Base-by-base conservation (phyloP, 805 yeast genomes). In the Candida schatavii region DNA sequence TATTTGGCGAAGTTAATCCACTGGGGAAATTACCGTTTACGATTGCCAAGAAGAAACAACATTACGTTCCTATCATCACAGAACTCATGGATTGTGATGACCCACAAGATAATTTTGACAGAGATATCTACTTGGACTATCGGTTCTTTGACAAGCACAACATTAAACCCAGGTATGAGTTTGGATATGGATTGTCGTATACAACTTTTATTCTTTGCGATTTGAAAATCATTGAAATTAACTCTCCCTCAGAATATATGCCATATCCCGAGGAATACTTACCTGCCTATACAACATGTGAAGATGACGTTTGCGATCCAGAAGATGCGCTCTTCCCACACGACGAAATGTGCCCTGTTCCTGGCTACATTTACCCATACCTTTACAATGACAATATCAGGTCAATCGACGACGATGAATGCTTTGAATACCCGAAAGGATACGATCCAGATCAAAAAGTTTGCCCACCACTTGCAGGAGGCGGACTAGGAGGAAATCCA, bases 11-110 rank as follows among this genome's bases (percentile, higher is more conserved):
- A 28, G 67, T 63, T n/a, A 75, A 74, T 46, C 85, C 86, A 6
- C 76, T 83, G 28, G 87, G 86, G 4, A 70, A 74, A 45, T 64
- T 81, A 27, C 85, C 87, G 1, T 80, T 80, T 52, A 78, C 86
- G 3, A 70, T 81, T 47, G 83, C 86, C 10, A 74, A 70, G 51
- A 72, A 75, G 46, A 62, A 61, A 26, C 69, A 55, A 55, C 70
- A 66, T 41, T 68, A 80, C 47, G 75, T 73, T 20, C 74, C 75
- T 18, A 61, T 77, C 9, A 49, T 75, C 41, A 72, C 68, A 37
- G 65, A 59, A 27, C 56, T 56, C 31, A 54, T 50, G 31, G 61
- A 53, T 1, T 50, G 51, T 2, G 42, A 37, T 13, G 56, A 55
- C 25, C 75, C 75, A 3, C 75, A 72, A 50, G 74, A 69, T 51